Evolutionary conservation across 768 basidiomycete genomes (phyloP).

Genomic region (Neoboletus subvelutipes): DNA sequence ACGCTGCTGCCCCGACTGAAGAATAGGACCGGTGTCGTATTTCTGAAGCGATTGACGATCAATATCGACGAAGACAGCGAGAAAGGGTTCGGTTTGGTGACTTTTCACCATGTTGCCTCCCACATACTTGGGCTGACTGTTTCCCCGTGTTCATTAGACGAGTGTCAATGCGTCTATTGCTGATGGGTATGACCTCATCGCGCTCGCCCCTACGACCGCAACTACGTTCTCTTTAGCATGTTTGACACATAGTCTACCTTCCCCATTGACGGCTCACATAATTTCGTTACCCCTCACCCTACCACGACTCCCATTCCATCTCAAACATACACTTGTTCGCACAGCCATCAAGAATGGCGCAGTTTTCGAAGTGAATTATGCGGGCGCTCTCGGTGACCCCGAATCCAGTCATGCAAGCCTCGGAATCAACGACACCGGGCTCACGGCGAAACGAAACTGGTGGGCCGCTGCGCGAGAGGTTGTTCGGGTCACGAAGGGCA

Average conservation of each 20-base stretch:
- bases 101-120: conserved; percentile 15
- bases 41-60: conserved; percentile 77
- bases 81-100: conserved; percentile 79
- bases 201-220: conserved; percentile 71
- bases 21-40: conserved; percentile 57
- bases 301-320: conserved; percentile 74
- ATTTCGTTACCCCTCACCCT: conserved; percentile 77
- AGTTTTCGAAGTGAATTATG: conserved; percentile 79
- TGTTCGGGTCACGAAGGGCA: conserved; percentile 77
- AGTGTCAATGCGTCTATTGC: conserved; percentile 65
- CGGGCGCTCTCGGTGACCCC: conserved; percentile 65
- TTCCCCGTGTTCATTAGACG: conserved; percentile 45
- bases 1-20: conserved; percentile 58
- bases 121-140: background rate
- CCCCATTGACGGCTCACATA: conserved; percentile 74
- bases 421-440: conserved; percentile 52
- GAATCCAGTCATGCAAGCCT: conserved; percentile 45
- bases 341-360: conserved; percentile 81
- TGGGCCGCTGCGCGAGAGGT: conserved; percentile 80
- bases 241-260: conserved; percentile 74
- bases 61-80: conserved; percentile 81
- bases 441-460: conserved; percentile 72
- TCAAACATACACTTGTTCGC: conserved; percentile 82
- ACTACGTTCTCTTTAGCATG: conserved; percentile 76
- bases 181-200: conserved; percentile 71